These are phyloP conservation scores for Eimeria praecox DNA, from an alignment of 169 alveolate species.

Conservation along the genomic window DNA sequence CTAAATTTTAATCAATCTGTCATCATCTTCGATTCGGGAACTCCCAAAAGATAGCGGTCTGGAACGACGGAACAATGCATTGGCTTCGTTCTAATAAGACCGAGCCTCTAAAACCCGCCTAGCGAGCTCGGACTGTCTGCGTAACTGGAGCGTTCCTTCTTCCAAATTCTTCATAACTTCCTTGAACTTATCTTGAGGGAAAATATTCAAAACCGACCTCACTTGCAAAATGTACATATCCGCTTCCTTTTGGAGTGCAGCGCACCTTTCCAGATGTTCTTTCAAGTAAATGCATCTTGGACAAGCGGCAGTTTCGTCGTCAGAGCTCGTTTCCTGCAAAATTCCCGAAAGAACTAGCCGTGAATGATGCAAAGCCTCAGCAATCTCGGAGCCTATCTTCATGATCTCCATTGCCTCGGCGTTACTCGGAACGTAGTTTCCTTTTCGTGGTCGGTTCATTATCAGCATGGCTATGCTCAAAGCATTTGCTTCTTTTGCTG, in stretches of 20 bases:
- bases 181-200: background rate
- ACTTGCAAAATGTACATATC: background rate
- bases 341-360: background rate
- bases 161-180: background rate
- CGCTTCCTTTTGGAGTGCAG: background rate
- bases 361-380: background rate
- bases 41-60: background rate
- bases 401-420: background rate
- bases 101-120: background rate
- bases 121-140: background rate
- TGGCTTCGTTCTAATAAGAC: background rate
- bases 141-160: background rate
- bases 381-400: background rate
- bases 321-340: background rate
- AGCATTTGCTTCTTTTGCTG: conserved; percentile 13
- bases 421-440: background rate
- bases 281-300: background rate
- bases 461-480: background rate
- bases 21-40: background rate
- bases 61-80: background rate
- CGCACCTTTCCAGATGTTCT: background rate
- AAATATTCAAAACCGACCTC: background rate
- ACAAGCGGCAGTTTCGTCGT: background rate
- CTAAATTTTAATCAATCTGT: background rate
- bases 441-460: background rate